Base-by-base conservation (phyloP, 2,329 filamentous ascomycete genomes). In the Malbranchea cinnamomea region DNA sequence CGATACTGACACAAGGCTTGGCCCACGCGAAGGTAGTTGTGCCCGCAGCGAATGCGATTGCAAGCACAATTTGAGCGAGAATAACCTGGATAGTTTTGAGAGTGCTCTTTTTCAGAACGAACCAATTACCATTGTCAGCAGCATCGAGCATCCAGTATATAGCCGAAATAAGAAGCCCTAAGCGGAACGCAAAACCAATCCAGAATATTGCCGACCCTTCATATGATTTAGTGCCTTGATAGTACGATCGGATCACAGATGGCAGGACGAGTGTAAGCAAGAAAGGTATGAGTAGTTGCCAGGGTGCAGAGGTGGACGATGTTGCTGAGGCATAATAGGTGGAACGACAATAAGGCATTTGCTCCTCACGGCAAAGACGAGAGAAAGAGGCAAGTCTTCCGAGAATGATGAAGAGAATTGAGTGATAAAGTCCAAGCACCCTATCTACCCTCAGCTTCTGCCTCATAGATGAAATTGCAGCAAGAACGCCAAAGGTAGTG, bases 301-400 rank as follows among this genome's bases (percentile, higher is more conserved):
- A 94, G 1, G 75, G 68, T 1, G 87, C 81, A 2, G 87, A 94
- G 1, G 85, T 95, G 0, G 89, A 95, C 0, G 87, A 93, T 2
- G 77, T 81, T 6, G 78, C 71, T 0, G 87, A 94, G 4, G 84
- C 78, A 49, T 98, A 98, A 60, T 94, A 98, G 0, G 89, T 94
- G 2, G 87, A 93, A 31, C 71, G 74, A 62, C 89, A 98, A 58
- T 78, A 91, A 0, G 89, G 89, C 82, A 95, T 94, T 58, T 98
- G 89, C 58, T 98, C 89, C 53, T 98, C 89, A 34, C 89, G 78
- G 51, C 89, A 98, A 12, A 98, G 73, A 41, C 84, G 80, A 6
- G 89, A 94, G 41, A 87, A 74, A 1, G 85, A 92, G 1, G 84
- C 78, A 3, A 87, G 32, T 31, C 87, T 75, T 9, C 77, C 78